These are phyloP conservation scores for Geotrichum citri-aurantii DNA, from an alignment of 1,139 yeast genomes.

Conservation along the genomic window DNA sequence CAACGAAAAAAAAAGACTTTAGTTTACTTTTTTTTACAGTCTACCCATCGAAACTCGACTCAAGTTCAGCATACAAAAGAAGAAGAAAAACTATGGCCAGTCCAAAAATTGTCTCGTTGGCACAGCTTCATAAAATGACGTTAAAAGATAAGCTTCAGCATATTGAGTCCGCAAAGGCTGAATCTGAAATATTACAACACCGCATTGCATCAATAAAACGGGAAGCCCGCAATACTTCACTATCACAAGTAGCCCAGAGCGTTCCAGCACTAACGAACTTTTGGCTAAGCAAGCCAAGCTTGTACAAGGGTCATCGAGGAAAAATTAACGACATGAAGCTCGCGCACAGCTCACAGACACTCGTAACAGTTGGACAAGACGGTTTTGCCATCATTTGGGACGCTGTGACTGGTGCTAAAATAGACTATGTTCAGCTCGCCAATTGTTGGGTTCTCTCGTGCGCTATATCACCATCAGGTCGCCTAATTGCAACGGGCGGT, in stretches of 20 bases:
- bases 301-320: slow-evolving; percentile 65
- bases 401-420: slow-evolving; percentile 63
- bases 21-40: neutral
- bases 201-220: slow-evolving; percentile 21
- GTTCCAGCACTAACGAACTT: neutral
- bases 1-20: neutral
- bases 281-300: slow-evolving; percentile 24
- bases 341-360: slow-evolving; percentile 53
- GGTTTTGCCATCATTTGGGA: slow-evolving; percentile 87
- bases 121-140: slow-evolving; percentile 21
- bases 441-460: slow-evolving; percentile 78
- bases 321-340: slow-evolving; percentile 67
- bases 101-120: slow-evolving; percentile 21
- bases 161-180: slow-evolving; percentile 23
- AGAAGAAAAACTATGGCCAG: slow-evolving; percentile 11
- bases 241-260: neutral
- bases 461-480: slow-evolving; percentile 63
- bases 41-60: neutral
- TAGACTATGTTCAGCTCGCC: slow-evolving; percentile 50
- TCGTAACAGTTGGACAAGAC: slow-evolving; percentile 79
- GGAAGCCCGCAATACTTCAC: slow-evolving; percentile 24
- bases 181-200: slow-evolving; percentile 23
- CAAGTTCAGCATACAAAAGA: neutral
- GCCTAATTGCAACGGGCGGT: slow-evolving; percentile 73
- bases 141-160: slow-evolving; percentile 21